These are phyloP conservation scores for Rhynchosporium agropyri DNA, from an alignment of 2,329 filamentous ascomycete species.

Conservation along the genomic window DNA sequence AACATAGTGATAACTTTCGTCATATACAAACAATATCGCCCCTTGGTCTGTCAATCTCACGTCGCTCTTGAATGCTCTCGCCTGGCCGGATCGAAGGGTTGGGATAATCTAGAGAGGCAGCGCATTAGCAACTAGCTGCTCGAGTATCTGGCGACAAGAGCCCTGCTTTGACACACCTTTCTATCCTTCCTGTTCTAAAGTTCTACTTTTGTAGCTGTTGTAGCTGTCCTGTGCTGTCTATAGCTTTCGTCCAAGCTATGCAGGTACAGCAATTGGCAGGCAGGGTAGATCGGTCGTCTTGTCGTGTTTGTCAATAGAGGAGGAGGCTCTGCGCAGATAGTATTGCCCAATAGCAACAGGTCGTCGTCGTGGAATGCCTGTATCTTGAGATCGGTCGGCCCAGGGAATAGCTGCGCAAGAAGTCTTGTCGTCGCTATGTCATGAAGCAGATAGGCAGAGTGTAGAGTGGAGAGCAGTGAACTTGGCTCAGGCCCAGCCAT, in stretches of 20 bases:
- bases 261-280: conserved; percentile 20
- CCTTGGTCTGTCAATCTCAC: conserved; percentile 11
- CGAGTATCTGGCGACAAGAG: neutral
- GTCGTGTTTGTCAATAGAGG: neutral
- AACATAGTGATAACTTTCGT: neutral
- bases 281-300: conserved; percentile 5
- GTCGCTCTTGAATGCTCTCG: conserved; percentile 11
- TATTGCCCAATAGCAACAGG: neutral
- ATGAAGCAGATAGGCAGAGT: conserved; percentile 16
- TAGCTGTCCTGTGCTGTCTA: neutral
- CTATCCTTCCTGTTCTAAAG: neutral
- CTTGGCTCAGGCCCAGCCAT: conserved; percentile 1
- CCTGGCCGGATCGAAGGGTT: conserved; percentile 17
- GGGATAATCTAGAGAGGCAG: conserved; percentile 11
- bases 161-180: neutral
- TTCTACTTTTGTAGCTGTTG: neutral
- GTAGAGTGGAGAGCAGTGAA: conserved; percentile 19
- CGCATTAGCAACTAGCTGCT: conserved; percentile 11
- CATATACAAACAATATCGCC: neutral
- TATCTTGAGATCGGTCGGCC: neutral
- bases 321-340: conserved; percentile 2
- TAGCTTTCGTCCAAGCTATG: conserved; percentile 9
- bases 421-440: conserved; percentile 22
- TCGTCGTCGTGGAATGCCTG: neutral
- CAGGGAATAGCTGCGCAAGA: neutral